A percentile compares a stretch with the other conserved stretches of the same genome.
These are phyloP conservation scores for Moringa oleifera DNA, from an alignment of 345 rosid genomes.

Conservation along the genomic window DNA sequence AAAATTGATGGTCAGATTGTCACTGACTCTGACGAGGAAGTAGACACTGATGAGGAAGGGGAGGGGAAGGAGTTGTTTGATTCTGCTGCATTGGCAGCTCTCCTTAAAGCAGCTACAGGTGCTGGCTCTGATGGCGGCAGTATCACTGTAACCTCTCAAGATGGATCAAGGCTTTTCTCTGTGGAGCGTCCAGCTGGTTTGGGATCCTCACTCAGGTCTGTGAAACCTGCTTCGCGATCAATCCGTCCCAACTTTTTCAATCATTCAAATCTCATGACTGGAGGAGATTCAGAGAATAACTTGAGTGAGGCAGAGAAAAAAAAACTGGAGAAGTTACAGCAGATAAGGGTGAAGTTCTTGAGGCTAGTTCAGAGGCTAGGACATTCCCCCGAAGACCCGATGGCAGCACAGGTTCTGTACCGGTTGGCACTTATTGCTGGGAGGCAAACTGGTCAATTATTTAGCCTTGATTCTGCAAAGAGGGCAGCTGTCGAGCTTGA, in stretches of 20 bases:
- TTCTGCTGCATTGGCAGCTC: slow-evolving; percentile 88
- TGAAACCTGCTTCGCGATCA: slow-evolving; percentile 60
- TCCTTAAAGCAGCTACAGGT: slow-evolving; percentile 84
- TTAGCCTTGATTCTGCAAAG: slow-evolving; percentile 80
- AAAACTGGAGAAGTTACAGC: slow-evolving; percentile 76
- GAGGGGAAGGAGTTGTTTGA: slow-evolving; percentile 83
- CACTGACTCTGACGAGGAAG: slow-evolving; percentile 88
- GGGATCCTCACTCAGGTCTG: slow-evolving; percentile 70
- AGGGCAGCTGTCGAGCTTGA: slow-evolving; percentile 68
- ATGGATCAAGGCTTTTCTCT: slow-evolving; percentile 88
- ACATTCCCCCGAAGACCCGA: slow-evolving; percentile 70
- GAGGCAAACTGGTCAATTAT: slow-evolving; percentile 58
- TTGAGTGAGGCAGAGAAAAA: slow-evolving; percentile 83
- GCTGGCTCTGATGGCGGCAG: slow-evolving; percentile 54
- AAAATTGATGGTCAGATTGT: slow-evolving; percentile 74
- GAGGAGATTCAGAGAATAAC: slow-evolving; percentile 44
- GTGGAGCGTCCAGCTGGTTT: slow-evolving; percentile 89
- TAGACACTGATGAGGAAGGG: slow-evolving; percentile 73
- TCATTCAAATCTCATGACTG: slow-evolving; percentile 33
- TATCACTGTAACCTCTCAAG: slow-evolving; percentile 68
- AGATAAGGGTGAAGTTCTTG: slow-evolving; percentile 66
- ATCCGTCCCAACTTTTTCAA: slow-evolving; percentile 51
- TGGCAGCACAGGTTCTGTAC: slow-evolving; percentile 77
- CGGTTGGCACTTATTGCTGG: slow-evolving; percentile 76
- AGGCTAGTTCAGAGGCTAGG: slow-evolving; percentile 84